Evolutionary conservation across 2,329 filamentous ascomycete species (phyloP), one percentile per base, ranked within the genome.

Genomic region (Lachnellula hyalina): DNA sequence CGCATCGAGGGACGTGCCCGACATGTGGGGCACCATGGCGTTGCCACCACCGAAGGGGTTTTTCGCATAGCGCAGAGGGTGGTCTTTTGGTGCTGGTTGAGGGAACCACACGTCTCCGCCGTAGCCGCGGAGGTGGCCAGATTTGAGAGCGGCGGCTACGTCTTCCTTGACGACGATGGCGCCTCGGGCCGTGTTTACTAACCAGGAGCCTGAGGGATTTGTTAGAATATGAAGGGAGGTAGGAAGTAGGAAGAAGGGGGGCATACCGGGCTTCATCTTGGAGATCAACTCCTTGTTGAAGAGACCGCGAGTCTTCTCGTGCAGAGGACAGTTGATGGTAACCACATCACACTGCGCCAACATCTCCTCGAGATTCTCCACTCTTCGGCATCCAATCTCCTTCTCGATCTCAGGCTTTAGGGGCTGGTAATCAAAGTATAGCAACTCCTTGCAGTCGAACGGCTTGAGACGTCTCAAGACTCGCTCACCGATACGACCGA

Each of bases 91-190:
- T 21, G 94, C 94, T 67, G 94, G 94, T 82, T 99, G 94, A 47
- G 92, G 92, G 90, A 68, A 67, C 93, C 93, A 97, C 68, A 94
- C 89, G 65, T 94, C 89, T 69, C 89, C 89, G 62, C 83, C 90
- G 78, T 95, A 95, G 64, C 90, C 90, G 69, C 88, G 86, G 70
- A 95, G 88, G 75, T 97, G 92, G 68, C 94, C 94, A 35, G 81
- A 83, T 81, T 93, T 90, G 73, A 99, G 84, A 49, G 94, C 94
- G 28, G 87, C 92, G 61, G 94, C 94, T 54, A 99, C 94, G 67
- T 97, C 94, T 78, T 97, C 93, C 85, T 97, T 97, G 78, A 97
- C 93, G 67, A 99, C 92, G 72, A 99, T 99, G 75, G 94, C 94
- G 69, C 94, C 94, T 74, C 94, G 94, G 66, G 94, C 94, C 35